Base-by-base conservation (phyloP, 2,329 filamentous ascomycete species). In the Apiospora pterosperma region DNA sequence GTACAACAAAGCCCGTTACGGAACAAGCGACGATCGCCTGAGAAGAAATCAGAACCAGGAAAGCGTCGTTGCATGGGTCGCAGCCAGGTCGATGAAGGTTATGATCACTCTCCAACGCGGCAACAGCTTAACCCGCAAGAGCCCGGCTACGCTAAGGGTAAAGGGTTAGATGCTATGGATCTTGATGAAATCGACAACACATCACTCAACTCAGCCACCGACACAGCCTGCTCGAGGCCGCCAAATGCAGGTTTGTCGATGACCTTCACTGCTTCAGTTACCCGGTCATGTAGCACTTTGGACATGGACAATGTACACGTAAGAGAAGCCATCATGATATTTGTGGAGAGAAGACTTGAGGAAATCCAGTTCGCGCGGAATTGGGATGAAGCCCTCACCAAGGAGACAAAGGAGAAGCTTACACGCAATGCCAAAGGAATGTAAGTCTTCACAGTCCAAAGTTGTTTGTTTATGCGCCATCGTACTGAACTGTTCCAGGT, bases 231-330 rank as follows among this genome's bases (percentile, higher is more conserved):
- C n/a, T n/a, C n/a, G 14, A 28, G 25, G 7, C 28, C 48, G 16
- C 28, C n/a, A n/a, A n/a, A n/a, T n/a, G n/a, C n/a, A n/a, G n/a
- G n/a, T n/a, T n/a, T n/a, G n/a, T n/a, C n/a, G n/a, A n/a, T n/a
- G n/a, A n/a, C n/a, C n/a, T n/a, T n/a, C n/a, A n/a, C n/a, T n/a
- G n/a, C n/a, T n/a, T n/a, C n/a, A n/a, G n/a, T n/a, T n/a, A n/a
- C n/a, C n/a, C n/a, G n/a, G n/a, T n/a, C n/a, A n/a, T n/a, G n/a
- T n/a, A n/a, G n/a, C n/a, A n/a, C n/a, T n/a, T n/a, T 74, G 16
- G 70, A 69, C 1, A 75, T 75, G 73, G 64, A 62, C 7, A 75
- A 76, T 59, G 5, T 28, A 1, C 66, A 70, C 5, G 68, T 76
- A 14, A 66, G 67, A 38, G 63, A 67, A 5, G 74, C 73, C 25